These are phyloP conservation scores for Claviceps africana DNA, from an alignment of 2,329 filamentous ascomycete genomes.

Conservation along the genomic window DNA sequence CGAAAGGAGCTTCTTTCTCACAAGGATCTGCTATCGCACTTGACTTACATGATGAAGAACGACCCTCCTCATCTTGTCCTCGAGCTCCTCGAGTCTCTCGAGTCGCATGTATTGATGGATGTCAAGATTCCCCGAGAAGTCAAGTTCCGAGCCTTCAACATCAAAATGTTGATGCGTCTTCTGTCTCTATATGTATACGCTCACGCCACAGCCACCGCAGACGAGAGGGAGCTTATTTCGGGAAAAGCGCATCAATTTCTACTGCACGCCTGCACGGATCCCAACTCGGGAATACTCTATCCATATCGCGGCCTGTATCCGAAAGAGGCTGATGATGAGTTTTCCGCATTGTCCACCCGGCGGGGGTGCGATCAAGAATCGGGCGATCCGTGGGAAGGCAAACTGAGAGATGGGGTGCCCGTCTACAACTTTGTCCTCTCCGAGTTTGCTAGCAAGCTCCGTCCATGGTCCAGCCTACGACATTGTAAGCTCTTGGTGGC, in stretches of 20 bases:
- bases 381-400: conserved; percentile 54
- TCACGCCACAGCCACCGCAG: conserved; percentile 27
- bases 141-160: conserved; percentile 65
- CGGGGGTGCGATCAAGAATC: conserved; percentile 30
- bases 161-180: conserved; percentile 58
- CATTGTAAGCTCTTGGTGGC: conserved; percentile 71
- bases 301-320: conserved; percentile 77
- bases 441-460: conserved; percentile 63
- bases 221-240: conserved; percentile 39
- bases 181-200: conserved; percentile 55
- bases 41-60: conserved; percentile 64
- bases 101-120: conserved; percentile 60
- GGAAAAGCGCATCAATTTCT: conserved; percentile 65
- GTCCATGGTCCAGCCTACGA: conserved; percentile 67
- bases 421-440: conserved; percentile 70
- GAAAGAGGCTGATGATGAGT: conserved; percentile 44
- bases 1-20: conserved; percentile 73
- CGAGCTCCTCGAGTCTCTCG: conserved; percentile 61
- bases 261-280: conserved; percentile 57
- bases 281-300: conserved; percentile 59
- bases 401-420: conserved; percentile 50
- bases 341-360: conserved; percentile 11
- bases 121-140: conserved; percentile 54
- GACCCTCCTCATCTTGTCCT: conserved; percentile 63
- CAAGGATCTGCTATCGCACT: conserved; percentile 66